These are phyloP conservation scores for Cladosporium phlei DNA, from an alignment of 2,329 filamentous ascomycete genomes.

Conservation along the genomic window DNA sequence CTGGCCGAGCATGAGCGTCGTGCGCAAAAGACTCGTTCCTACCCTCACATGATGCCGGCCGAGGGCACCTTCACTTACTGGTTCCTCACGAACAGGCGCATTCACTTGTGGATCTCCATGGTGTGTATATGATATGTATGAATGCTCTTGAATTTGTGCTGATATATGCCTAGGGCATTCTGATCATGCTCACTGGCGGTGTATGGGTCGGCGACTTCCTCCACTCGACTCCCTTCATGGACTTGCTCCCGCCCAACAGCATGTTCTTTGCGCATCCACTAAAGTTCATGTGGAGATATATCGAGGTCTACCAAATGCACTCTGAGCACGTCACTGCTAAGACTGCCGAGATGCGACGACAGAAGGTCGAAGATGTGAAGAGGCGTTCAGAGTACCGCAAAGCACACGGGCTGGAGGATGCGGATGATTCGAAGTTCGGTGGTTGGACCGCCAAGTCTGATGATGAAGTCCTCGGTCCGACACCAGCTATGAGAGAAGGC, in stretches of 20 bases:
- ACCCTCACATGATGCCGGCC: conserved; percentile 85
- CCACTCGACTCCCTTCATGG: conserved; percentile 69
- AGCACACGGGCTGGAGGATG: conserved; percentile 72
- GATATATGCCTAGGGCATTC: conserved; percentile 51
- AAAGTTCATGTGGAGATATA: conserved; percentile 58
- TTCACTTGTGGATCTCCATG: conserved; percentile 81
- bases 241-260: conserved; percentile 68
- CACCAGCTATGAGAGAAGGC: conserved; percentile 35
- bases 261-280: conserved; percentile 67
- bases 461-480: conserved; percentile 28
- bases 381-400: conserved; percentile 83
- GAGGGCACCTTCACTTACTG: conserved; percentile 76
- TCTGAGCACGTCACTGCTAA: conserved; percentile 64
- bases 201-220: conserved; percentile 78
- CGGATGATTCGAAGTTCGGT: conserved; percentile 44
- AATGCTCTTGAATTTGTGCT: background rate
- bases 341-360: conserved; percentile 66
- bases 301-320: conserved; percentile 72
- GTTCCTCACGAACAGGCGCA: conserved; percentile 70
- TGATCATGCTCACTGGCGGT: conserved; percentile 63
- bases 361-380: conserved; percentile 75
- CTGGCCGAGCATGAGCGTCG: conserved; percentile 61
- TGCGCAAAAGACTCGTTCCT: conserved; percentile 64
- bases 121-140: conserved; percentile 45
- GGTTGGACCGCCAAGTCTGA: conserved; percentile 41